Base-by-base conservation (phyloP, 106 monocot genomes). In the Apostasia ramifera region DNA sequence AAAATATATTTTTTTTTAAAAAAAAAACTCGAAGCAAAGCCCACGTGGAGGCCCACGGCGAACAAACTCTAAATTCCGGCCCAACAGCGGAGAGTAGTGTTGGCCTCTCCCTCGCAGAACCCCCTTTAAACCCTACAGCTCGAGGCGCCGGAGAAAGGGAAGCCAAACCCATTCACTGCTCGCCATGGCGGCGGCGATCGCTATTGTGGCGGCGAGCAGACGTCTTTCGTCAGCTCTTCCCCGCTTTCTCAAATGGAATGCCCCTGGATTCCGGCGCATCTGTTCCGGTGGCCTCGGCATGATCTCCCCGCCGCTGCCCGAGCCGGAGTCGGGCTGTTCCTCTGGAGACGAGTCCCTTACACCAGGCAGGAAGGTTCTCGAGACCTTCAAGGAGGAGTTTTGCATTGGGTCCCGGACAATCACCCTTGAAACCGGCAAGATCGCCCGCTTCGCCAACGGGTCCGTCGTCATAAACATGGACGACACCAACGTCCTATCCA, bases 371-470 rank as follows among this genome's bases (percentile, higher is more conserved):
- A 89, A 95, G 67, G 70, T 89, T 6, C 81, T 92, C 45, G 97
- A 90, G 60, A 70, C 63, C 44, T 92, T 87, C 81, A 76, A 39
- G 56, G 97, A 89, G 76, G 92, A 92, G 62, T 97, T 97, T 71
- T 92, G 92, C 76, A 68, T 97, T 46, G 97, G 97, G 11, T 78
- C 76, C 7, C 84, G 82, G 11, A 49, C n/a, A 53, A 86, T 97
- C 77, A 75, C 85, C 44, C 51, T 97, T 43, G 92, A 97, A 79
- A 97, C 97, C 0, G 89, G 97, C 39, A 85, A 89, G 79, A 76
- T 97, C 4, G 97, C 92, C 3, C 67, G 92, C 43, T 85, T 92
- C 63, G 89, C 97, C 50, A 97, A 92, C 62, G 97, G 92, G 4
- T 66, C 97, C 8, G 92, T 85, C 26, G 87, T 89, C 45, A 74